Evolutionary conservation across 768 basidiomycete genomes (phyloP).

Genomic region (Termitomyces sp.): DNA sequence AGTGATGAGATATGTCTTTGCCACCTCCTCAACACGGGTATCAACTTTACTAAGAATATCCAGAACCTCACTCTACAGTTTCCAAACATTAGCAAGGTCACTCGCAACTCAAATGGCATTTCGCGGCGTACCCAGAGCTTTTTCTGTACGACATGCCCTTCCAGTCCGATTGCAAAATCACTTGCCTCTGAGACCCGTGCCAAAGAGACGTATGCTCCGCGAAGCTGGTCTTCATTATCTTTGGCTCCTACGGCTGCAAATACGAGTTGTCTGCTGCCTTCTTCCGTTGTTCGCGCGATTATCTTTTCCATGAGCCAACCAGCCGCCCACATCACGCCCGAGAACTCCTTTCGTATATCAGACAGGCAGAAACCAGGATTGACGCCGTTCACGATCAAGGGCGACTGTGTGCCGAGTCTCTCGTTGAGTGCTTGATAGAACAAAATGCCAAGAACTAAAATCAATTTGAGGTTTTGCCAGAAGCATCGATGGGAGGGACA

Average conservation of each 20-base stretch:
- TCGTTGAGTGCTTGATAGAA: conserved; percentile 31
- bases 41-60: conserved; percentile 10
- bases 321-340: conserved; percentile 12
- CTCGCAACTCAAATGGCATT: neutral
- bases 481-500: neutral
- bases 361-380: conserved; percentile 40
- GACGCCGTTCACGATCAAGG: conserved; percentile 28
- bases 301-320: conserved; percentile 20
- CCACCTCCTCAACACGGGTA: conserved; percentile 3
- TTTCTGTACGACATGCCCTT: conserved; percentile 7
- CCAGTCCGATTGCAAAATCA: conserved; percentile 4
- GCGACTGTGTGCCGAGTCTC: conserved; percentile 17
- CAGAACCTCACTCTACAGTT: conserved; percentile 8
- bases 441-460: conserved; percentile 32
- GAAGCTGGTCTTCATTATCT: conserved; percentile 6
- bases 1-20: conserved; percentile 4
- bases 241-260: conserved; percentile 10
- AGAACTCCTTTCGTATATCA: conserved; percentile 24
- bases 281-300: conserved; percentile 21
- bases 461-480: neutral
- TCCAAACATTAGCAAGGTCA: neutral
- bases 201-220: conserved; percentile 13
- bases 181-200: conserved; percentile 9
- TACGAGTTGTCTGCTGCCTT: conserved; percentile 13
- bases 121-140: conserved; percentile 12